These are phyloP conservation scores for Fusarium newnesense DNA, from an alignment of 2,329 filamentous ascomycete species.

Conservation along the genomic window DNA sequence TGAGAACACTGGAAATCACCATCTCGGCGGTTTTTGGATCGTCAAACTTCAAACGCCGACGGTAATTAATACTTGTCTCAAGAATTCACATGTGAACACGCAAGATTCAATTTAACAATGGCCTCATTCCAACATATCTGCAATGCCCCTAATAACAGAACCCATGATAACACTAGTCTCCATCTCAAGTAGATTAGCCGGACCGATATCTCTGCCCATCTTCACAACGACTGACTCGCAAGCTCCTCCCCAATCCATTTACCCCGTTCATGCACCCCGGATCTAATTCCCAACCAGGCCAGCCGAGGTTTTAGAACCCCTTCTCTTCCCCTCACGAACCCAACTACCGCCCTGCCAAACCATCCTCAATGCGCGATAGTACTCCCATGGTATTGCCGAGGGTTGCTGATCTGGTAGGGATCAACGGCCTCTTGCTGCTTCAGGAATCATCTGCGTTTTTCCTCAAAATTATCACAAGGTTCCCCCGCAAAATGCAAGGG, in stretches of 20 bases:
- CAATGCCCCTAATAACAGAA: not conserved
- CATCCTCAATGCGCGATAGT: not conserved
- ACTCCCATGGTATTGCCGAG: not conserved
- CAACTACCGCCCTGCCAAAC: constrained; percentile 18
- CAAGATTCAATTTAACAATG: not conserved
- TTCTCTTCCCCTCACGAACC: not conserved
- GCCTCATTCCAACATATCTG: not conserved
- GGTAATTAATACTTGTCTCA: not conserved
- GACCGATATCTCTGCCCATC: not conserved
- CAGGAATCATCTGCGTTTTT: not conserved
- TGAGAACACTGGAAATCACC: not conserved
- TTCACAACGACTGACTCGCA: not conserved
- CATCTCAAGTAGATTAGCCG: not conserved
- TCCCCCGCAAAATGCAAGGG: not conserved
- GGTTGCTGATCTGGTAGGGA: not conserved
- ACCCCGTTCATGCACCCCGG: constrained; percentile 15
- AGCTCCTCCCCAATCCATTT: not conserved
- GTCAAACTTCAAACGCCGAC: not conserved
- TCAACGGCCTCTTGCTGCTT: not conserved
- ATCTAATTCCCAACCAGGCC: constrained; percentile 14
- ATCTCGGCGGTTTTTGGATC: not conserved
- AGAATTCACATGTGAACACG: not conserved
- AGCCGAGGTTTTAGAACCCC: constrained; percentile 21
- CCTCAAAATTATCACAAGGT: not conserved
- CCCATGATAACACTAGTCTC: not conserved